phyloP scores from a whole-genome alignment of 1,284 basidiomycete species.

The Leccinum pseudoinsigne region DNA sequence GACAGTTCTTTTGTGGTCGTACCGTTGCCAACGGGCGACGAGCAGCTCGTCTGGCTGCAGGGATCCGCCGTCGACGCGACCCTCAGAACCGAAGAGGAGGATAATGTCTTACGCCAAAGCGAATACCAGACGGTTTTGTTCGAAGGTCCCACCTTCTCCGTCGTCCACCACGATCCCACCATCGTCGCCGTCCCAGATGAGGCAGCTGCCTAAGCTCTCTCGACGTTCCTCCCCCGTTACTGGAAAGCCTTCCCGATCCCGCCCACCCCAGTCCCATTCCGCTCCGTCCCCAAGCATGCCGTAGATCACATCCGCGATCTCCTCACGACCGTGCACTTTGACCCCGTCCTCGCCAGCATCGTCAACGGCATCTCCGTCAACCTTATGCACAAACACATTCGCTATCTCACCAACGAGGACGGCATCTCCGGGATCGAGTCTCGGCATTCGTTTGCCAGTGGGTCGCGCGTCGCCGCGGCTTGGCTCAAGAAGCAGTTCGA shows the following conservation, averaged over 20 bases:
- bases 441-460: conserved; percentile 76
- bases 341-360: conserved; percentile 58
- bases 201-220: conserved; percentile 34
- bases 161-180: conserved; percentile 14
- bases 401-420: conserved; percentile 83
- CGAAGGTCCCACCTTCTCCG: conserved; percentile 10
- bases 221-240: conserved; percentile 52
- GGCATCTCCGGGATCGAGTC: conserved; percentile 61
- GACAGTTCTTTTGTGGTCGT: conserved; percentile 14
- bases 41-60: conserved; percentile 10
- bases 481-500: conserved; percentile 79
- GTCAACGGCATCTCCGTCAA: conserved; percentile 64
- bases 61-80: conserved; percentile 42
- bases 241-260: conserved; percentile 62
- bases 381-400: conserved; percentile 68
- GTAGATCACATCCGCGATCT: conserved; percentile 50
- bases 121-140: conserved; percentile 25
- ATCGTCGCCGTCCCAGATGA: conserved; percentile 22
- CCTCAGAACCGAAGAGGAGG: conserved; percentile 18
- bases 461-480: conserved; percentile 65
- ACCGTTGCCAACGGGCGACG: conserved; percentile 28
- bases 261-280: conserved; percentile 41
- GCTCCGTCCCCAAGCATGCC: conserved; percentile 54
- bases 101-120: neutral
- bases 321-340: conserved; percentile 51